A percentile compares a stretch with the other conserved stretches of the same genome.
Conservation (phyloP, 2,329 filamentous ascomycete species). For the Phaeosphaeria sp. region DNA sequence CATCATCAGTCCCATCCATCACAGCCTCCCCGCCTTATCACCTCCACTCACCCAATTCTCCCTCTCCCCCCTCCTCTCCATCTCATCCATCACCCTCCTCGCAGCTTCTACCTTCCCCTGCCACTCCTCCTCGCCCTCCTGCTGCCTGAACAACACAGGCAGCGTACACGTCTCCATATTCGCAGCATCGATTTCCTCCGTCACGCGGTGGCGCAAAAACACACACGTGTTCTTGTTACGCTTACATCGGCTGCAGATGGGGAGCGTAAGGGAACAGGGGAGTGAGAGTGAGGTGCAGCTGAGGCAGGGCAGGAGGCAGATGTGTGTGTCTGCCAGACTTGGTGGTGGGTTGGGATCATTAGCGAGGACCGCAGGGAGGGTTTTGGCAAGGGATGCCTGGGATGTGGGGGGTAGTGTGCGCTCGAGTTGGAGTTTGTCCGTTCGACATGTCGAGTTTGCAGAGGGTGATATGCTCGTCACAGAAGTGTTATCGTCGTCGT, state of each 20-base stretch:
- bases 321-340: neutral
- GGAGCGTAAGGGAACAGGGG: slow-evolving; percentile 36
- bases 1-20: slow-evolving; percentile 1
- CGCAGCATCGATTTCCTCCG: slow-evolving; percentile 15
- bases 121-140: slow-evolving; percentile 19
- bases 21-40: slow-evolving; percentile 16
- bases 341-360: neutral
- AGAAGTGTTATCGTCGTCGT: neutral
- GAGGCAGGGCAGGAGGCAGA: slow-evolving; percentile 33
- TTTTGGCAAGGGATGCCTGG: neutral
- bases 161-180: neutral
- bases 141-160: slow-evolving; percentile 26
- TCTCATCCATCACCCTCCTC: slow-evolving; percentile 11
- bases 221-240: slow-evolving; percentile 32
- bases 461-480: neutral
- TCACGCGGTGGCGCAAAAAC: slow-evolving; percentile 23
- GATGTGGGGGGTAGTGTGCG: neutral
- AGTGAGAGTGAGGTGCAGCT: slow-evolving; percentile 36
- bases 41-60: slow-evolving; percentile 36
- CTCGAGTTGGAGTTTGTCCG: neutral
- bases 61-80: slow-evolving; percentile 11
- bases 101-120: slow-evolving; percentile 17
- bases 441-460: neutral
- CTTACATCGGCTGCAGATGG: slow-evolving; percentile 35
- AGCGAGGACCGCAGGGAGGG: neutral